Evolutionary conservation across 345 rosid genomes (phyloP), one percentile per base, ranked within the genome.

Genomic region (Sisymbrium irio): DNA sequence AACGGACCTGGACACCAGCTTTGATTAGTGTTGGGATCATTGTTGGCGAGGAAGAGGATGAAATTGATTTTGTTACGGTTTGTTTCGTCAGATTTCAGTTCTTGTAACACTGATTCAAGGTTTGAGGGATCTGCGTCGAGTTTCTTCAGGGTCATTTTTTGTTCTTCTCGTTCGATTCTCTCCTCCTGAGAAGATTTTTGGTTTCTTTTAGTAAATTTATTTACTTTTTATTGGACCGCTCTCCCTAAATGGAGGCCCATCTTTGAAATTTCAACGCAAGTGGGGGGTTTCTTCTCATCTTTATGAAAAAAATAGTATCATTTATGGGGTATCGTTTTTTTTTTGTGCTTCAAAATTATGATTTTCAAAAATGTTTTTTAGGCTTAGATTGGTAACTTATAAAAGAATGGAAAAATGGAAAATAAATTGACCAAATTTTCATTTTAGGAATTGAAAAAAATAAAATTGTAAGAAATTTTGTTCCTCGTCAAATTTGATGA

Each of bases 1-100:
- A 63, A 36, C 17, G 18, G 46, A 88, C 97, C 96, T 36, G 98
- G 97, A 77, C 97, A 90, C 97, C 97, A 90, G 78, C 97, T 86
- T 54, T 72, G 90, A 35, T 74, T 61, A 15, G 98, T 90, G 25
- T 86, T 57, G n/a, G 92, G 98, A 71, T 88, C 89, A n/a, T 80
- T 77, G 80, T 93, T 86, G 11, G 97, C 98, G 68, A 90, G 62
- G 83, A 93, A 93, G 81, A 90, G 88, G 71, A 90, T 84, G 74
- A 90, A 76, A 75, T 78, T 88, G 88, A 82, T 73, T 32, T 85
- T 93, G 85, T 45, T 64, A 10, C 70, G 72, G 6, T 66, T 72
- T 11, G 89, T 56, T 6, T 93, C 85, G 39, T 93, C 87, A 3
- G 82, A 77, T 78, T 15, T 80, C 76, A 93, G 67, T 73, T 85